Conservation (phyloP, 192 early-diverging fungal species). For the Coemansia sp. region DNA sequence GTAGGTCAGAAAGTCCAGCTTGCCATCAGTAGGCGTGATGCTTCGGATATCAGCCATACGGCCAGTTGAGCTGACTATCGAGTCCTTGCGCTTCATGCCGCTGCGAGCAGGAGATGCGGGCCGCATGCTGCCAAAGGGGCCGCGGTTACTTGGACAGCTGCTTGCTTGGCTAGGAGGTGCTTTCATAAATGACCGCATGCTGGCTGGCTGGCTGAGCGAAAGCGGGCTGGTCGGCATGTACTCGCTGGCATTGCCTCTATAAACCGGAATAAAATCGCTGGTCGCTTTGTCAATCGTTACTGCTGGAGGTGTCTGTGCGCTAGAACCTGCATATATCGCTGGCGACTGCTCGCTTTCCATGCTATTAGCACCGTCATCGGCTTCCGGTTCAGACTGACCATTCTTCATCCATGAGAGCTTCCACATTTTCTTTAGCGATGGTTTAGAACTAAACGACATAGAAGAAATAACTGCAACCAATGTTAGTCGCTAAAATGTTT, state of each 20-base stretch:
- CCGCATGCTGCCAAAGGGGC: not conserved
- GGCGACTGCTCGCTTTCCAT: not conserved
- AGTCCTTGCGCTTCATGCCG: conserved; percentile 48
- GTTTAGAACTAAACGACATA: conserved; percentile 42
- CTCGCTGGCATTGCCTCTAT: conserved; percentile 19
- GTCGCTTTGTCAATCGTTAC: not conserved
- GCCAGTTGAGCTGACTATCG: conserved; percentile 34
- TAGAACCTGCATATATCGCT: not conserved
- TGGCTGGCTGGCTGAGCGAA: conserved; percentile 19
- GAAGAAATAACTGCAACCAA: conserved; percentile 2
- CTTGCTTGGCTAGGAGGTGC: not conserved
- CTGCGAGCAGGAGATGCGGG: conserved; percentile 5
- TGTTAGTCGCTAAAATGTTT: too few species aligned
- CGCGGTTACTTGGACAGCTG: conserved; percentile 10
- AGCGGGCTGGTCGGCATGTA: conserved; percentile 43
- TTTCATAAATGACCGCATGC: conserved; percentile 30
- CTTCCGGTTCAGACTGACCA: conserved; percentile 11
- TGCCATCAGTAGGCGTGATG: conserved; percentile 6
- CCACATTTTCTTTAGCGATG: conserved; percentile 48
- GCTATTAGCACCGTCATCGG: conserved; percentile 1
- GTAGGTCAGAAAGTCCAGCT: conserved; percentile 58
- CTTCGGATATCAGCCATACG: conserved; percentile 6
- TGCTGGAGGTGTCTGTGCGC: not conserved
- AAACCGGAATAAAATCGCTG: conserved; percentile 5
- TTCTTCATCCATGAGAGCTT: conserved; percentile 43